Evolutionary conservation across 2,329 filamentous ascomycete genomes (phyloP).

Genomic region (Eutypa lata): DNA sequence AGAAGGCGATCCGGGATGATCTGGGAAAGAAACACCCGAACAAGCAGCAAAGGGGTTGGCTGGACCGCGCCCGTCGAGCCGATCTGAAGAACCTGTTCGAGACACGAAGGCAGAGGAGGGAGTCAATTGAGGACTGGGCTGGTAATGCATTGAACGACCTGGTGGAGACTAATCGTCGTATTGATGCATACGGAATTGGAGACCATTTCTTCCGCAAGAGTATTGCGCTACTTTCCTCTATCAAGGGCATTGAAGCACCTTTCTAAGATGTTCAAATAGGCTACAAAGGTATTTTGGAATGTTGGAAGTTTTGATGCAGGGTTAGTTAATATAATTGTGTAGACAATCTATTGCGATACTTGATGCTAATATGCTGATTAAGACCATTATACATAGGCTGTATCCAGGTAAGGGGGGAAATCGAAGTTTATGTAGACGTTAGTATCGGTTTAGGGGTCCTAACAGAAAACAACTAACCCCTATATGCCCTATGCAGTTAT

Average conservation of each 20-base stretch:
- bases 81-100: conserved; percentile 4
- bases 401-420: too few species aligned
- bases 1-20: background rate
- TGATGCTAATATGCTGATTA: too few species aligned
- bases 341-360: too few species aligned
- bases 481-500: too few species aligned
- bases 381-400: too few species aligned
- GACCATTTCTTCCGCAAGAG: conserved; percentile 2
- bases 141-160: conserved; percentile 9
- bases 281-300: too few species aligned
- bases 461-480: too few species aligned
- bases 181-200: conserved; percentile 4
- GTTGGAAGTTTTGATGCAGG: too few species aligned
- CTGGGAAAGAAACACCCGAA: background rate
- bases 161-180: conserved; percentile 3
- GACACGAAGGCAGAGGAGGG: background rate
- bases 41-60: background rate
- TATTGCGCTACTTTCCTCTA: background rate
- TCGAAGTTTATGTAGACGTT: too few species aligned
- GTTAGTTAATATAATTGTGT: too few species aligned
- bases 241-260: background rate
- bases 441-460: too few species aligned
- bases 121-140: conserved; percentile 1
- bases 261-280: too few species aligned
- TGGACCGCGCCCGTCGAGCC: background rate